Base-by-base conservation (phyloP, 2,329 filamentous ascomycete species). In the Parasarocladium wereldwijsianum region DNA sequence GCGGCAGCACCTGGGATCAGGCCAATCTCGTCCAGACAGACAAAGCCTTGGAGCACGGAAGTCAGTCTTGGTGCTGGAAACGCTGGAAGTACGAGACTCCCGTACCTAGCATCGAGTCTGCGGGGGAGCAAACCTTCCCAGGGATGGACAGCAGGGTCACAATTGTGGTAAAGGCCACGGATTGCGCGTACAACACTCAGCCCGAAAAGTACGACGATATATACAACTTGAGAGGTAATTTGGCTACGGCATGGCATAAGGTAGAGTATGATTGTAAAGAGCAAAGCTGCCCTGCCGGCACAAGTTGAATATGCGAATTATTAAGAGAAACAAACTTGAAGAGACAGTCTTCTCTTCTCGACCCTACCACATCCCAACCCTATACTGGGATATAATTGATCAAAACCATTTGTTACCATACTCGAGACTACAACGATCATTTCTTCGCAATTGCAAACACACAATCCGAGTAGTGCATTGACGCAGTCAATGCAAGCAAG, bases 141-240 rank as follows among this genome's bases (percentile, higher is more conserved):
- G 40, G 42, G 25, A 36, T 24, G 18, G 41, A 43, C 27, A 35
- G 39, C 3, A 47, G 46, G 32, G 43, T 43, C 1, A 46, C 45
- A 2, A 50, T 63, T 26, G 47, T 62, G 17, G 58, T 63, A 34
- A 64, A 63, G 40, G 61, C 61, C 12, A 57, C 58, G 9, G 61
- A 65, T 35, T 58, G 62, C 32, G 47, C 54, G 13, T 63, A 64
- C 33, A 63, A 64, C 33, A 58, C 57, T 4, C 61, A 65, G 42
- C 60, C 60, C 7, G 51, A 61, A 37, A 51, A 42, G 13, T 53
- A 58, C 34, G 46, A 49, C 34, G 50, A 49, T 31, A 58, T 55
- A 14, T 64, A 56, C 35, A 64, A 63, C 34, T 49, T 57, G 22
- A 46, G 58, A 10, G 58, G 60, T 1, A 60, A 62, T 36, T 41